Evolutionary conservation across 2,329 filamentous ascomycete species (phyloP).

Genomic region (Dactylonectria estremocensis): DNA sequence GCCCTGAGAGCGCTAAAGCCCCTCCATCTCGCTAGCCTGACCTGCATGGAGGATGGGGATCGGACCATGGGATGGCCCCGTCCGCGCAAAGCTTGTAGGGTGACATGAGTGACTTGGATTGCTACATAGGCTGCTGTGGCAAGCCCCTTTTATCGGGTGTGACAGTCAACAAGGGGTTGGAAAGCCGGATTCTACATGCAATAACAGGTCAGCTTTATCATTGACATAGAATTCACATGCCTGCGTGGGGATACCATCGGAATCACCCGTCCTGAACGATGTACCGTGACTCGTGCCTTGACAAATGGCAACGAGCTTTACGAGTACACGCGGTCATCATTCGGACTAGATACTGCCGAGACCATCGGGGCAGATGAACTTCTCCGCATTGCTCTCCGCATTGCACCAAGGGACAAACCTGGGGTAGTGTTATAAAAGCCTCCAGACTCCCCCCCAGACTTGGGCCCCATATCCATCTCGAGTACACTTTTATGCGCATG

Average conservation of each 20-base stretch:
- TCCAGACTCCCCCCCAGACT: constrained; percentile 7
- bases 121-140: too few relatives aligned
- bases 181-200: too few relatives aligned
- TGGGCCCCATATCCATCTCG: constrained; percentile 1
- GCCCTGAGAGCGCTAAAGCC: neutral
- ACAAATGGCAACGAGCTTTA: constrained; percentile 2
- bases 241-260: too few relatives aligned
- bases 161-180: too few relatives aligned
- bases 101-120: too few relatives aligned
- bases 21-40: too few relatives aligned
- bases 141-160: too few relatives aligned
- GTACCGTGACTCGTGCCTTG: too few relatives aligned
- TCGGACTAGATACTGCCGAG: constrained; percentile 28
- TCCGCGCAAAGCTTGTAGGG: too few relatives aligned
- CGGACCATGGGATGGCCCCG: neutral
- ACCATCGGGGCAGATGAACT: neutral
- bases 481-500: neutral
- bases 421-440: constrained; percentile 26
- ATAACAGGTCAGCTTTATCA: too few relatives aligned
- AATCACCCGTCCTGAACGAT: too few relatives aligned
- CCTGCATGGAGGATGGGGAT: constrained; percentile 3
- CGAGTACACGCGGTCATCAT: neutral
- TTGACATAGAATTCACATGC: too few relatives aligned
- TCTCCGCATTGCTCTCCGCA: constrained; percentile 9
- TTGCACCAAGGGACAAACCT: constrained; percentile 4